These are phyloP conservation scores for Cladophialophora bantiana DNA, from an alignment of 2,329 filamentous ascomycete genomes.

Conservation along the genomic window DNA sequence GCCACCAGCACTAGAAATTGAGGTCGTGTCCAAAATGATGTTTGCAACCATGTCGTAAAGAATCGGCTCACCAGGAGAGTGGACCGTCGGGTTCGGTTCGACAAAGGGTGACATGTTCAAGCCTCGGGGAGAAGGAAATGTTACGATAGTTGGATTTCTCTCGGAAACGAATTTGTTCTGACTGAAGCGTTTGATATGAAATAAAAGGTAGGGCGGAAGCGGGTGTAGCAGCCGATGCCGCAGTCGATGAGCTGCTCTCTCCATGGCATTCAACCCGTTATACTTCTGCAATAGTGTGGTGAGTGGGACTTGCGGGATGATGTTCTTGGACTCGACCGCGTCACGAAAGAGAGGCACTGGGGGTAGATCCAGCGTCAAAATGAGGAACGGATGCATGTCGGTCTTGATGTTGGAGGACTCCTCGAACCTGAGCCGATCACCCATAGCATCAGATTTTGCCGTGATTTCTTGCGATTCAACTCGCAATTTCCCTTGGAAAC, in stretches of 20 bases:
- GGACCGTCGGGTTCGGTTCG: conserved; percentile 78
- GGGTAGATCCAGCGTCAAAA: conserved; percentile 91
- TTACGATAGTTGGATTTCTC: conserved; percentile 97
- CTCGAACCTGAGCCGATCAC: conserved; percentile 89
- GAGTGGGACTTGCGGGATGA: conserved; percentile 81
- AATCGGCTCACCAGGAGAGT: conserved; percentile 79
- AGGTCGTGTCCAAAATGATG: conserved; percentile 65
- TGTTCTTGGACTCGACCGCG: conserved; percentile 83
- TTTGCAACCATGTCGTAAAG: conserved; percentile 97
- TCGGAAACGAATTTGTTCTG: conserved; percentile 96
- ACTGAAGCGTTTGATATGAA: conserved; percentile 97
- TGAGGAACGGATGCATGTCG: conserved; percentile 80
- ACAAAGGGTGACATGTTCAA: conserved; percentile 91
- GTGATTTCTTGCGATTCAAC: conserved; percentile 95
- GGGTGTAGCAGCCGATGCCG: conserved; percentile 90
- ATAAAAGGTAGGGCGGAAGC: conserved; percentile 85
- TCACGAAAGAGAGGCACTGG: conserved; percentile 95
- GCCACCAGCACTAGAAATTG: conserved; percentile 65
- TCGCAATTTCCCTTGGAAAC: conserved; percentile 91
- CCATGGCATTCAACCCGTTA: conserved; percentile 84
- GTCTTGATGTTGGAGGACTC: conserved; percentile 83
- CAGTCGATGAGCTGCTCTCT: conserved; percentile 85
- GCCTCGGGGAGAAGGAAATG: conserved; percentile 81
- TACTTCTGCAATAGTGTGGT: conserved; percentile 88
- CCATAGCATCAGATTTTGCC: conserved; percentile 79